These are phyloP conservation scores for Apiospora pterosperma DNA, from an alignment of 2,329 filamentous ascomycete genomes.

Conservation along the genomic window DNA sequence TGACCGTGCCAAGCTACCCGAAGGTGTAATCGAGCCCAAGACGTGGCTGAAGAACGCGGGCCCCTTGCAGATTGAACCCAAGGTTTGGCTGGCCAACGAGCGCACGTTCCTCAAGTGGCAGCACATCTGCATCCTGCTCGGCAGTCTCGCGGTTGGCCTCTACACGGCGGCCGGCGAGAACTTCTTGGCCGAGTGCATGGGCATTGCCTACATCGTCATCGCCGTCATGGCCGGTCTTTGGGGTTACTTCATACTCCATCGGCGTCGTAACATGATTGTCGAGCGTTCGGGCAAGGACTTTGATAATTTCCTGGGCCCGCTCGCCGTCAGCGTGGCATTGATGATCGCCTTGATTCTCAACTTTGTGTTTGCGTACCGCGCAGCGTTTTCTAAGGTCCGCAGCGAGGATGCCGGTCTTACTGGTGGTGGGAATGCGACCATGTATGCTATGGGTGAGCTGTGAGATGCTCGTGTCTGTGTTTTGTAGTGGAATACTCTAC, in stretches of 20 bases:
- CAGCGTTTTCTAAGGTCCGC: not conserved
- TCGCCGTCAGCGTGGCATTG: conserved; percentile 78
- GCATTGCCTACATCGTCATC: conserved; percentile 78
- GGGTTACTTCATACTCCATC: conserved; percentile 83
- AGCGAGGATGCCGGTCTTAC: not conserved
- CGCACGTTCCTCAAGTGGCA: conserved; percentile 99
- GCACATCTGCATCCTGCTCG: conserved; percentile 86
- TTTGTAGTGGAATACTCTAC: not conserved
- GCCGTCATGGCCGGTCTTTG: conserved; percentile 80
- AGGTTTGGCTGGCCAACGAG: conserved; percentile 98
- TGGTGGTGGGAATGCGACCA: not conserved
- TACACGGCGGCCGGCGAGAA: conserved; percentile 86
- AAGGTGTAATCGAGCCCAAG: conserved; percentile 81
- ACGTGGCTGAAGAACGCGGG: conserved; percentile 94
- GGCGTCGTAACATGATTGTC: conserved; percentile 73
- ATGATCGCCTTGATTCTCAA: conserved; percentile 79
- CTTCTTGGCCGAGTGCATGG: conserved; percentile 71
- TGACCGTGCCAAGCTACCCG: conserved; percentile 61
- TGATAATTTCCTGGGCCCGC: conserved; percentile 80
- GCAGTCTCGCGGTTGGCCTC: conserved; percentile 75
- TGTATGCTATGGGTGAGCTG: conserved; percentile 1
- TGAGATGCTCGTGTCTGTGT: not conserved
- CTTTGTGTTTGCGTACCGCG: conserved; percentile 77
- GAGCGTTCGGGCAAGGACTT: conserved; percentile 89
- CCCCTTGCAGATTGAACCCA: conserved; percentile 88